Evolutionary conservation across 768 basidiomycete genomes (phyloP), one percentile per base, ranked within the genome.

Genomic region (Fibroporia radiculosa): DNA sequence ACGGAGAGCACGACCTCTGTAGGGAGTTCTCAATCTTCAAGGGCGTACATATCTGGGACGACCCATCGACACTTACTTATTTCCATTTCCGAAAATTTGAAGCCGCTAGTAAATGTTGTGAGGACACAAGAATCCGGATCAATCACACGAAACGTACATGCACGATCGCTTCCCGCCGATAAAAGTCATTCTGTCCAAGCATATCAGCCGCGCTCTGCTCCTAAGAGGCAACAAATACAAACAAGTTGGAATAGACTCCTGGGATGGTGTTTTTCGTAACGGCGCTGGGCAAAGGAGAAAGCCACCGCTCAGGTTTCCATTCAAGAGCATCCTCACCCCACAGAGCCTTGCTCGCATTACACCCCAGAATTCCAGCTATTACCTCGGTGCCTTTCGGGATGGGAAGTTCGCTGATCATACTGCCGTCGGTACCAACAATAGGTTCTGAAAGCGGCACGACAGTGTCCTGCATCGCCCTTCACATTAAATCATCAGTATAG

Each of bases 251-350:
- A 29, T 56, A 58, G 4, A 60, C 48, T 0, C 59, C 59, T 1
- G 56, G 56, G 14, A 56, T 26, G 1, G 29, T 37, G 4, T 55
- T 55, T 6, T 50, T 40, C 25, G 40, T 38, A 6, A 60, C 43
- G 0, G 53, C 20, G 3, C 45, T 38, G 0, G 59, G 59, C 1
- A 58, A 44, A 7, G 53, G 51, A 22, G 33, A 19, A 6, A 84
- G 62, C 84, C 84, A 86, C 4, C 84, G 67, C 43, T 78, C 77
- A 0, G 83, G 84, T 31, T 72, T 66, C 58, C 79, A 87, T 37
- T 70, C 69, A 19, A 70, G 67, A 3, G 79, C 72, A 45, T 79
- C 72, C 0, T 66, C 54, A 1, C 84, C 84, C 84, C 84, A 86
- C 24, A 82, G 56, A 1, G 58, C 60, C 43, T 66, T 66, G n/a